phyloP scores from a whole-genome alignment of 345 rosid species.

The Carallia brachiata region DNA sequence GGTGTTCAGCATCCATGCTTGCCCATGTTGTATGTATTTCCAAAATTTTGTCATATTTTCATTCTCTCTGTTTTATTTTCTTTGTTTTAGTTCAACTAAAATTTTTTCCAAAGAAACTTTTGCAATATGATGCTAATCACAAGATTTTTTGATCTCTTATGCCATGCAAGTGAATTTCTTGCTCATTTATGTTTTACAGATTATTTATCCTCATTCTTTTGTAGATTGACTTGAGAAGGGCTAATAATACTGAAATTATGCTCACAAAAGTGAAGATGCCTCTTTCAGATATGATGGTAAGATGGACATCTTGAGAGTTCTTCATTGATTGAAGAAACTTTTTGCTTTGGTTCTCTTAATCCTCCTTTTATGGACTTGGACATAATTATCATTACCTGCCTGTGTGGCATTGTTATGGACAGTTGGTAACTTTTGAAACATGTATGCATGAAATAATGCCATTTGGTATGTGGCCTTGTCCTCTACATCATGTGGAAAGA shows the following conservation, averaged over 20 bases:
- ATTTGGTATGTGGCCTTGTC: background rate
- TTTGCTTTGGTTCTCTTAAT: background rate
- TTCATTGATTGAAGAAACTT: background rate
- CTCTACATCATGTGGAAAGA: background rate
- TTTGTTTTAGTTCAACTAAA: background rate
- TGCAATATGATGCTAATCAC: background rate
- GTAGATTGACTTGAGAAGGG: slow-evolving; percentile 94
- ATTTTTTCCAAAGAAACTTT: background rate
- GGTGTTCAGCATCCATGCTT: too few relatives aligned
- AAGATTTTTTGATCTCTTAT: background rate
- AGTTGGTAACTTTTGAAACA: background rate
- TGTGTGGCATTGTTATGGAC: background rate
- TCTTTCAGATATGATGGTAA: slow-evolving; percentile 98
- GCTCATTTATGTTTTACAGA: background rate
- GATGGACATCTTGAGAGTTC: slow-evolving; percentile 22
- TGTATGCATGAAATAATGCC: background rate
- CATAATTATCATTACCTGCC: background rate
- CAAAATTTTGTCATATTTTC: background rate
- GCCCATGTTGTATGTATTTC: too few relatives aligned
- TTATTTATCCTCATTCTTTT: slow-evolving; percentile 19
- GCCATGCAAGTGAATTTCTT: background rate
- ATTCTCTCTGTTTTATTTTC: background rate
- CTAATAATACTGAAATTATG: slow-evolving; percentile 99
- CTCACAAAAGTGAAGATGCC: slow-evolving; percentile 99
- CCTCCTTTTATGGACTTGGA: background rate